A percentile compares a stretch with the other conserved stretches of the same genome.
Evolutionary conservation across 2,329 filamentous ascomycete species (phyloP).

Genomic region (Diplodia scrobiculata): DNA sequence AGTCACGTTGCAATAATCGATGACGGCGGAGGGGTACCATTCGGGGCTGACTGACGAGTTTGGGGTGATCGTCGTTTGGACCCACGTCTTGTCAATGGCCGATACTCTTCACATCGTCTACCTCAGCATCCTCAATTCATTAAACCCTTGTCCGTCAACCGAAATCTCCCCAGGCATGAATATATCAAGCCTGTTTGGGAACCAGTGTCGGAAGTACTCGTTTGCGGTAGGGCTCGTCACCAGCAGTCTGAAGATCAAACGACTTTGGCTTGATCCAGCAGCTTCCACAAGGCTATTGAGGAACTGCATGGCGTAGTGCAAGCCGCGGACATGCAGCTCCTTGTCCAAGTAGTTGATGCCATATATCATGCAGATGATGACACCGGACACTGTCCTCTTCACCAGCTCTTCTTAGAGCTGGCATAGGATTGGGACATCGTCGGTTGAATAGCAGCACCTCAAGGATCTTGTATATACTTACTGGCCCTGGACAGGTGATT

Average conservation of each 20-base stretch:
- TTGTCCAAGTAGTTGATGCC: not conserved
- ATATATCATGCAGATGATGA: not conserved
- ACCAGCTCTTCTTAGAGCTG: not conserved
- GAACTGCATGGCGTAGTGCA: not conserved
- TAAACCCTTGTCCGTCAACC: not conserved
- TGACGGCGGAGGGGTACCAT: constrained; percentile 35
- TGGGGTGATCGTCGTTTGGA: constrained; percentile 43
- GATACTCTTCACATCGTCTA: not conserved
- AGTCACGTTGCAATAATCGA: constrained; percentile 52
- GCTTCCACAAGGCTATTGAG: not conserved
- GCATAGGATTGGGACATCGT: not conserved
- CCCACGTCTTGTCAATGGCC: constrained; percentile 43
- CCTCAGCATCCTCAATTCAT: not conserved
- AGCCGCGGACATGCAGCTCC: not conserved
- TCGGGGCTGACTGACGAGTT: constrained; percentile 41
- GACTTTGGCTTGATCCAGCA: too few relatives aligned
- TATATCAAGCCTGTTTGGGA: not conserved
- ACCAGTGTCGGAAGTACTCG: not conserved
- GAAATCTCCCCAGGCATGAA: not conserved
- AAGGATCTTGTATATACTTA: too few relatives aligned
- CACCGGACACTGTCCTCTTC: not conserved
- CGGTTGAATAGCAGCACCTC: too few relatives aligned
- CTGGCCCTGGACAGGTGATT: too few relatives aligned
- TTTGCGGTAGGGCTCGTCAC: not conserved
- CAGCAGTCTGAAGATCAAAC: not conserved